phyloP scores from a whole-genome alignment of 345 rosid species.

The Citrus inodora region DNA sequence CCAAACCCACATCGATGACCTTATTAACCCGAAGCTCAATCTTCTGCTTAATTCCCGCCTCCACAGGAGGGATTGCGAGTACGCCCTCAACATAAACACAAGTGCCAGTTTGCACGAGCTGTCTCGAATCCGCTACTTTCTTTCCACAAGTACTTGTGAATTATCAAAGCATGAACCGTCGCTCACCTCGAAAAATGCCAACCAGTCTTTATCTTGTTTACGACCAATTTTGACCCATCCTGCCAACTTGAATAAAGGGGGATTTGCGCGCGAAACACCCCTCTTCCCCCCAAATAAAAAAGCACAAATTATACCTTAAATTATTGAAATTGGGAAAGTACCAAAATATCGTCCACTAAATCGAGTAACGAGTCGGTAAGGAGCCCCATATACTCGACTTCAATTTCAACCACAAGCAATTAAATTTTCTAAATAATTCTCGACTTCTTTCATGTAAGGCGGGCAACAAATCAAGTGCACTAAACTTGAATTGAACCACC shows the following conservation, averaged over 20 bases:
- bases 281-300: too few relatives aligned
- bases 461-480: too few relatives aligned
- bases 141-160: constrained; percentile 75
- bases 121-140: constrained; percentile 52
- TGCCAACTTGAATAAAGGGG: constrained; percentile 21
- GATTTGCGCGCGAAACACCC: too few relatives aligned
- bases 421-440: too few relatives aligned
- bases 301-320: too few relatives aligned
- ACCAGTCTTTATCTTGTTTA: constrained; percentile 75
- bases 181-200: constrained; percentile 80
- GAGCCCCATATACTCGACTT: too few relatives aligned
- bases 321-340: too few relatives aligned
- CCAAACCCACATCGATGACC: constrained; percentile 55
- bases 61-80: constrained; percentile 70
- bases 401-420: too few relatives aligned
- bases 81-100: constrained; percentile 70
- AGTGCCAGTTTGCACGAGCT: constrained; percentile 70
- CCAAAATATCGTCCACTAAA: too few relatives aligned
- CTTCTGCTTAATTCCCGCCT: constrained; percentile 51
- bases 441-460: too few relatives aligned
- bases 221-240: constrained; percentile 91
- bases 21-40: constrained; percentile 73
- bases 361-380: too few relatives aligned
- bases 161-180: constrained; percentile 88
- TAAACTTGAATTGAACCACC: too few relatives aligned